A percentile compares a stretch with the other conserved stretches of the same genome.
These are phyloP conservation scores for Cladophialophora carrionii DNA, from an alignment of 2,329 filamentous ascomycete species.

Conservation along the genomic window DNA sequence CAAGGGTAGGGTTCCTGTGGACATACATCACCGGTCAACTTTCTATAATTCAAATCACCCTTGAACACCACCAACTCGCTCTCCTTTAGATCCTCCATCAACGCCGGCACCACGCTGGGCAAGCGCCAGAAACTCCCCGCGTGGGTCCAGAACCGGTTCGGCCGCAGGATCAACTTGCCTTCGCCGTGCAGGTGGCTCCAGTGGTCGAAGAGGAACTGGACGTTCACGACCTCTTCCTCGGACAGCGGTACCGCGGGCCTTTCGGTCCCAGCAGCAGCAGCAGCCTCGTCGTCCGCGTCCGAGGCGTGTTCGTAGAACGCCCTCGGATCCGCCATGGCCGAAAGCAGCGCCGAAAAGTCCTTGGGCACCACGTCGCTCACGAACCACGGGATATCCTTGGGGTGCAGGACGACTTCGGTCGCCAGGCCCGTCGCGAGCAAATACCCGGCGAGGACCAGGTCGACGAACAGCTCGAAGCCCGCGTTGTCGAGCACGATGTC, in stretches of 20 bases:
- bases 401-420: constrained; percentile 83
- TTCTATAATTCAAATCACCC: constrained; percentile 95
- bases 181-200: constrained; percentile 81
- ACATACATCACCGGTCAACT: constrained; percentile 84
- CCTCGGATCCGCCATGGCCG: constrained; percentile 75
- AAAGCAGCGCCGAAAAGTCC: constrained; percentile 83
- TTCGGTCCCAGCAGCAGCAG: no score
- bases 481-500: constrained; percentile 97
- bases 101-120: constrained; percentile 66
- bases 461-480: constrained; percentile 95
- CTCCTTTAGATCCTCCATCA: constrained; percentile 76
- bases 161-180: constrained; percentile 78
- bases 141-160: constrained; percentile 90
- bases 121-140: constrained; percentile 87
- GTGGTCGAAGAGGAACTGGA: constrained; percentile 77
- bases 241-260: constrained; percentile 67
- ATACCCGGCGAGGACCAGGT: constrained; percentile 88
- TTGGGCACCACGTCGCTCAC: constrained; percentile 89
- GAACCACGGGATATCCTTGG: constrained; percentile 97
- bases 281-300: constrained; percentile 64
- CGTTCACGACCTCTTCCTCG: constrained; percentile 66
- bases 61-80: constrained; percentile 94
- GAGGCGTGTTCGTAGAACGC: constrained; percentile 76
- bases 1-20: background rate
- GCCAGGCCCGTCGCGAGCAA: constrained; percentile 82